Conservation (phyloP, 768 basidiomycete species). For the Porphyrellus cyaneotinctus region DNA sequence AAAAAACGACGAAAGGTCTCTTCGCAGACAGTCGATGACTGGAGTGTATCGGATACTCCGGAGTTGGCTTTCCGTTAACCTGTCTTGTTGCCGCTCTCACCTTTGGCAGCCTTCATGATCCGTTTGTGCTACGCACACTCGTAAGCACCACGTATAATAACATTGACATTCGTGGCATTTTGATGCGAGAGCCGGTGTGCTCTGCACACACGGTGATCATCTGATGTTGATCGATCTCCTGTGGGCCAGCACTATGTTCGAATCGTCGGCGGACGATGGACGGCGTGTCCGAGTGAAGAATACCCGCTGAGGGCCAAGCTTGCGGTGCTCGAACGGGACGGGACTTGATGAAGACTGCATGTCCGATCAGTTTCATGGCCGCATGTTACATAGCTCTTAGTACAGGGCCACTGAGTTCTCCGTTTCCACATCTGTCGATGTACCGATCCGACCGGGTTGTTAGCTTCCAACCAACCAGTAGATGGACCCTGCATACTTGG, state of each 20-base stretch:
- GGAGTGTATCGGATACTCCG: background rate
- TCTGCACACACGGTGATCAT: too few species aligned
- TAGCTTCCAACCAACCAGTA: too few species aligned
- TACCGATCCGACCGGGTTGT: too few species aligned
- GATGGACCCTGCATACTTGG: too few species aligned
- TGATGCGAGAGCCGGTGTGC: background rate
- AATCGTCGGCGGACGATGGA: too few species aligned
- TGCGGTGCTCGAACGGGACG: background rate
- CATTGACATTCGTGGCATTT: background rate
- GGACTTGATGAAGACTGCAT: background rate
- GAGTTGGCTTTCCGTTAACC: constrained; percentile 9
- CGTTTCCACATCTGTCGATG: too few species aligned
- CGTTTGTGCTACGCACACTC: background rate
- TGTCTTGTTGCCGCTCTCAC: background rate
- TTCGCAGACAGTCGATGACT: background rate
- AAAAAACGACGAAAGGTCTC: background rate
- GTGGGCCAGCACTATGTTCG: too few species aligned
- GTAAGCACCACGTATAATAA: background rate
- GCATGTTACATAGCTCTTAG: background rate
- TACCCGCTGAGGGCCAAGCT: too few species aligned
- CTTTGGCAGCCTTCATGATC: background rate
- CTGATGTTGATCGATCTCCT: too few species aligned
- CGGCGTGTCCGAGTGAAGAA: background rate
- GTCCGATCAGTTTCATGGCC: constrained; percentile 1
- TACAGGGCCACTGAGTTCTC: too few species aligned